Evolutionary conservation across 78 protist genomes (phyloP).

Genomic region (Bodo saltans): DNA sequence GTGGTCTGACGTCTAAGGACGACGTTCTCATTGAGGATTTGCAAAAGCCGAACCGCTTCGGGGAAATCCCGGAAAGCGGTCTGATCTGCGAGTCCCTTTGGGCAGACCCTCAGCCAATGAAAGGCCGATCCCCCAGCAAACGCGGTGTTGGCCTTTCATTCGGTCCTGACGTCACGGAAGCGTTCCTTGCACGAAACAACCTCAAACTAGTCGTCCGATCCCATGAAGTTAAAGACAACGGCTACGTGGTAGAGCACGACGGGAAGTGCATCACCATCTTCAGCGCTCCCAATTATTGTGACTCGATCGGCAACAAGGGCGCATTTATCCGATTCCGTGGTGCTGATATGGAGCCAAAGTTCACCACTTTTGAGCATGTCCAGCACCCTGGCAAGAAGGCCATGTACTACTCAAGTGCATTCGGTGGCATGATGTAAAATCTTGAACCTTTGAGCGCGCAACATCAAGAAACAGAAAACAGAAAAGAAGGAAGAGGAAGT

Average conservation of each 20-base stretch:
- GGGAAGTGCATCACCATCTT: conserved; percentile 85
- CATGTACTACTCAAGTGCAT: conserved; percentile 52
- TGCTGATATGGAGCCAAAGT: conserved; percentile 11
- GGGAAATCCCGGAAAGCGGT: conserved; percentile 78
- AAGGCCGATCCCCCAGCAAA: conserved; percentile 72
- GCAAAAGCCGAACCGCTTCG: conserved; percentile 51
- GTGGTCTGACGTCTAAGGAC: conserved; percentile 80
- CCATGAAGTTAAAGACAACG: conserved; percentile 86
- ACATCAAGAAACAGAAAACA: too few species aligned
- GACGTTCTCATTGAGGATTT: conserved; percentile 80
- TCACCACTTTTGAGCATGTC: conserved; percentile 55
- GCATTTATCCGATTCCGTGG: conserved; percentile 66
- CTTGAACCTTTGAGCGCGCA: too few species aligned
- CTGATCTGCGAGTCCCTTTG: conserved; percentile 84
- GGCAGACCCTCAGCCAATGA: conserved; percentile 79
- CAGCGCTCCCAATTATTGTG: conserved; percentile 94
- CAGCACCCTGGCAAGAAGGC: conserved; percentile 48
- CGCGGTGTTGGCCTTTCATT: conserved; percentile 87
- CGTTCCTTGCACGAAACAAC: conserved; percentile 67
- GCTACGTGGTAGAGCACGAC: conserved; percentile 72
- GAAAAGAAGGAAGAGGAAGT: too few species aligned
- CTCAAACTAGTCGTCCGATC: conserved; percentile 72
- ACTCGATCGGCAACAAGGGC: conserved; percentile 81
- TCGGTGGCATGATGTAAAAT: too few species aligned
- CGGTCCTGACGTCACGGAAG: conserved; percentile 87